Conservation (phyloP, 306 rosid species). For the Cicer cuneatum region DNA sequence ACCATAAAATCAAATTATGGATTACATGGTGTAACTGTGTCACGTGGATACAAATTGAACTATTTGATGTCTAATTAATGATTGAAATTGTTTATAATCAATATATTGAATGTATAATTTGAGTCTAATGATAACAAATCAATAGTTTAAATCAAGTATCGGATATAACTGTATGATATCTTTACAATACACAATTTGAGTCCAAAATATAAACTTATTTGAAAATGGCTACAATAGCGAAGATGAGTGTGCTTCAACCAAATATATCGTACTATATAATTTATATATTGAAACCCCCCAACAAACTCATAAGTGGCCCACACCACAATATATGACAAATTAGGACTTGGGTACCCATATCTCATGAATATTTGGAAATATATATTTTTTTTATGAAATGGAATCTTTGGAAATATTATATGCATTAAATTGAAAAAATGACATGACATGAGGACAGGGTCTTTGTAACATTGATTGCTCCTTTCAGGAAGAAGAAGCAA, state of each 20-base stretch:
- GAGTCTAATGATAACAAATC: no score
- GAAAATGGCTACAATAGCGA: conserved; percentile 22
- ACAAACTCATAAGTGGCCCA: conserved; percentile 27
- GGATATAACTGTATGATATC: no score
- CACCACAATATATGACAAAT: conserved; percentile 47
- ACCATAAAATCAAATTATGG: conserved; percentile 26
- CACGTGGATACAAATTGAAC: no score
- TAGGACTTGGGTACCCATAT: conserved; percentile 41
- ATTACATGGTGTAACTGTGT: no score
- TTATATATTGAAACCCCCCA: background rate
- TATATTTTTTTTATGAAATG: no score
- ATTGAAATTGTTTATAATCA: no score
- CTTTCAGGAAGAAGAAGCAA: conserved; percentile 30
- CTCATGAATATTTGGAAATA: conserved; percentile 37
- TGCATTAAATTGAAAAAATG: conserved; percentile 6
- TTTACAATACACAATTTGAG: no score
- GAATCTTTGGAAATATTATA: background rate
- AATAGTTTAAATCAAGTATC: no score
- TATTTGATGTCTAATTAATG: no score
- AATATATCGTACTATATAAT: no score
- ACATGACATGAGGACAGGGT: conserved; percentile 47
- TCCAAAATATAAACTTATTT: background rate
- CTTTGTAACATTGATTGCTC: conserved; percentile 41
- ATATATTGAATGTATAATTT: no score
- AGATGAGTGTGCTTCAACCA: conserved; percentile 4